These are phyloP conservation scores for Echinosophora koreensis DNA, from an alignment of 306 rosid species.

Conservation along the genomic window DNA sequence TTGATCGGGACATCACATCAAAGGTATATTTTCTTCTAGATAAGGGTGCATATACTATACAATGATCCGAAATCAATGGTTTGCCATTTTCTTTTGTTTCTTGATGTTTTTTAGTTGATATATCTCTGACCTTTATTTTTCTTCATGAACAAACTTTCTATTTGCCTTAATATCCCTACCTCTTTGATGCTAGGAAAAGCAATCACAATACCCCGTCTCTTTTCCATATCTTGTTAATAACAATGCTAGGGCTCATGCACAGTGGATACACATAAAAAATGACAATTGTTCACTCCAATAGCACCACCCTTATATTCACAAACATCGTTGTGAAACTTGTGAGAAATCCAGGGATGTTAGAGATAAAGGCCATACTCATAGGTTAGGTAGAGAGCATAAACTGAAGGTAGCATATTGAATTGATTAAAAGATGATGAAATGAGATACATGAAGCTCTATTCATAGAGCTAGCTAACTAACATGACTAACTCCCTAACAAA, in stretches of 20 bases:
- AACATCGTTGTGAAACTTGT: not conserved
- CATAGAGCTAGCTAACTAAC: no score
- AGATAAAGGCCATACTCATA: no score
- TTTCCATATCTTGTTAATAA: not conserved
- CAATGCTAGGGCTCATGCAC: not conserved
- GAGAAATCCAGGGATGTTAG: no score
- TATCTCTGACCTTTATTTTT: not conserved
- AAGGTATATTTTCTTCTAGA: slow-evolving; percentile 48
- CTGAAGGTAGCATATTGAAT: no score
- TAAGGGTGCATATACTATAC: not conserved
- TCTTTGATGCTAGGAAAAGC: not conserved
- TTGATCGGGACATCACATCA: slow-evolving; percentile 66
- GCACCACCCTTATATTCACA: not conserved
- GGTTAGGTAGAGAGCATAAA: no score
- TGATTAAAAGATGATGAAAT: no score
- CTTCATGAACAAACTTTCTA: not conserved
- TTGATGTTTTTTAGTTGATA: not conserved
- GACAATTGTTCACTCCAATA: not conserved
- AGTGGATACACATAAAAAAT: not conserved
- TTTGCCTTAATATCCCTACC: not conserved
- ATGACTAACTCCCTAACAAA: no score
- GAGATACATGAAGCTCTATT: no score
- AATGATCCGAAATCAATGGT: not conserved
- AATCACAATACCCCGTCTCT: not conserved
- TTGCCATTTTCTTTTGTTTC: not conserved